These are phyloP conservation scores for Ogataea kodamae DNA, from an alignment of 805 yeast genomes.

Conservation along the genomic window DNA sequence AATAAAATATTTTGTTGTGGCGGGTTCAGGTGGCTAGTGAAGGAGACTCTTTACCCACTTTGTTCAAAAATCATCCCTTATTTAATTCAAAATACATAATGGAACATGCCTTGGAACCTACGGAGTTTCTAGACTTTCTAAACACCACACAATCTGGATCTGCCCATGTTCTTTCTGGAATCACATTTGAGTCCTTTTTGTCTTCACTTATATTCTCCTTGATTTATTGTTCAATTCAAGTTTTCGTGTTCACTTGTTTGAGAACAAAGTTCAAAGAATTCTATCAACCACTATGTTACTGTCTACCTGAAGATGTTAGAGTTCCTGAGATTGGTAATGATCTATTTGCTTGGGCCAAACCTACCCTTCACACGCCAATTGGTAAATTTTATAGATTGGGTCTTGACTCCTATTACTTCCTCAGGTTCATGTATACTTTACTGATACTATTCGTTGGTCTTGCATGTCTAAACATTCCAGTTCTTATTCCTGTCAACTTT, in stretches of 20 bases:
- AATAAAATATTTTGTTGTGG: constrained; percentile 3
- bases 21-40: constrained; percentile 10
- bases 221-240: constrained; percentile 51
- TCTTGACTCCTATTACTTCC: constrained; percentile 69
- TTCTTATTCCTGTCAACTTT: constrained; percentile 62
- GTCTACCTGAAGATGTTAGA: constrained; percentile 39
- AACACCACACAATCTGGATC: constrained; percentile 23
- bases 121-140: constrained; percentile 21
- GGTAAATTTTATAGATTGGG: constrained; percentile 52
- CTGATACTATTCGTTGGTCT: constrained; percentile 48
- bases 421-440: constrained; percentile 56
- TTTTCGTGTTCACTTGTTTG: constrained; percentile 38
- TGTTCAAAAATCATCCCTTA: constrained; percentile 1
- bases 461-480: constrained; percentile 52
- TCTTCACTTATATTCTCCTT: constrained; percentile 55
- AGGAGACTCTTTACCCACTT: constrained; percentile 2
- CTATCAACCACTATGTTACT: constrained; percentile 54
- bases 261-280: constrained; percentile 37
- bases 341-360: constrained; percentile 54
- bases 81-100: no score
- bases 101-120: constrained; percentile 8
- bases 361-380: constrained; percentile 36
- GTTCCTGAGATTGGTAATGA: constrained; percentile 39
- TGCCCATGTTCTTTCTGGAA: constrained; percentile 40
- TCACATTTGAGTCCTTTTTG: constrained; percentile 52